Evolutionary conservation across 768 basidiomycete species (phyloP), one percentile per base, ranked within the genome.

Genomic region (Porphyrellus cyaneotinctus): DNA sequence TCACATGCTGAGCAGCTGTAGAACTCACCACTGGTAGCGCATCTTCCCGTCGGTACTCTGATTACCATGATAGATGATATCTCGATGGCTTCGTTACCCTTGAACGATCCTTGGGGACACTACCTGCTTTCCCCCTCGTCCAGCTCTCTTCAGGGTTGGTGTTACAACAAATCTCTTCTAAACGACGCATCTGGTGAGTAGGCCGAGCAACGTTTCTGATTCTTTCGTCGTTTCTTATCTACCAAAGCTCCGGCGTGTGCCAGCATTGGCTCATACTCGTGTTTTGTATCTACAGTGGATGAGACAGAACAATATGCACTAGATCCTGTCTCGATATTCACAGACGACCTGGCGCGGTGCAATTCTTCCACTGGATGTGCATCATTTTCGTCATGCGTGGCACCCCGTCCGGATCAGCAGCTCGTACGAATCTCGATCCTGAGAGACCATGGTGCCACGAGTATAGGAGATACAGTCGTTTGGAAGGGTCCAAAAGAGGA

Each of bases 401-500:
- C 72, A 6, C 84, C 85, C 6, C 72, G 74, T 47, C 59, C 48
- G n/a, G 73, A 72, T 33, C 76, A 79, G 33, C 72, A 75, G 20
- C 72, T 91, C 3, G 58, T 88, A 26, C 75, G 88, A 43, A 68
- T 92, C 13, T 77, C 74, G 0, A 63, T 85, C 7, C 65, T 64
- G 30, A 46, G 20, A 30, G 13, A 44, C 23, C 18, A 38, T 12
- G 37, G 24, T 10, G 22, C 26, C 13, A 28, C n/a, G 22, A 39
- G 12, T 2, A 32, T 30, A 12, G 58, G 75, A 31, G 64, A 73
- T 36, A 72, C 82, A 2, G 67, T 92, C 4, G 64, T 93, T 3
- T 95, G 90, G 88, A 83, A 78, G 52, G 91, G 91, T 0, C 82
- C 87, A 6, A 70, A 69, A 10, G 60, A 59, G 17, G 88, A 91